Conservation (phyloP, 495 filamentous ascomycete species). For the Aspergillus conjunctus region DNA sequence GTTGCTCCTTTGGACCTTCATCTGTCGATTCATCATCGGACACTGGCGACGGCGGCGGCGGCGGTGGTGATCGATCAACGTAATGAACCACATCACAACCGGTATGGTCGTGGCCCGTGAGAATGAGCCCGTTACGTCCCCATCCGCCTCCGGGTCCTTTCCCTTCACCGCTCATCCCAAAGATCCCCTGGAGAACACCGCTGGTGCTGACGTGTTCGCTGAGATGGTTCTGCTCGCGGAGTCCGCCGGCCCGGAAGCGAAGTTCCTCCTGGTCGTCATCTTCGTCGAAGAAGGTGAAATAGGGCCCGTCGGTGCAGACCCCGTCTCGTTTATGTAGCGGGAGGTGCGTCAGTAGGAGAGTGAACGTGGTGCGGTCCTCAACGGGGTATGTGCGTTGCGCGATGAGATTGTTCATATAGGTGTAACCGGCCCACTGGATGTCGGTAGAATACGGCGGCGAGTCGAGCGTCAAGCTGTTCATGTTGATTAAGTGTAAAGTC, state of each 20-base stretch:
- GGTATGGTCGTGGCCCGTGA: constrained; percentile 93
- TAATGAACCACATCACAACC: constrained; percentile 89
- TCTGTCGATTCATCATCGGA: constrained; percentile 5
- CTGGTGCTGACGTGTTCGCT: constrained; percentile 60
- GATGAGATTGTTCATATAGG: constrained; percentile 74
- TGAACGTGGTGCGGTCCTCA: constrained; percentile 66
- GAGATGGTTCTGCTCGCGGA: constrained; percentile 92
- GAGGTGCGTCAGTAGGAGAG: constrained; percentile 86
- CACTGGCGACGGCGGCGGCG: neutral
- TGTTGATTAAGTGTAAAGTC: constrained; percentile 73
- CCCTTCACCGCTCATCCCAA: constrained; percentile 67
- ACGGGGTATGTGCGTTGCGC: constrained; percentile 62
- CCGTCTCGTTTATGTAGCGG: constrained; percentile 83
- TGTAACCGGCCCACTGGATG: constrained; percentile 72
- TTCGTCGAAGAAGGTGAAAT: constrained; percentile 67
- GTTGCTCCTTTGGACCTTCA: constrained; percentile 24
- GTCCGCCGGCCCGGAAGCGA: constrained; percentile 57
- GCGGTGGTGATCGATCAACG: constrained; percentile 51
- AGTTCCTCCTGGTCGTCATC: constrained; percentile 42
- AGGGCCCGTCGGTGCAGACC: constrained; percentile 80
- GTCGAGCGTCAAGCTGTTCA: constrained; percentile 93
- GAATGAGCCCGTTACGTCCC: constrained; percentile 71
- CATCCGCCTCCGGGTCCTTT: constrained; percentile 53
- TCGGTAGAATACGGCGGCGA: constrained; percentile 66
- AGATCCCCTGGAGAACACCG: constrained; percentile 75